Conservation (phyloP, 1,139 yeast species). For the Debaryomycetaceae sp. region DNA sequence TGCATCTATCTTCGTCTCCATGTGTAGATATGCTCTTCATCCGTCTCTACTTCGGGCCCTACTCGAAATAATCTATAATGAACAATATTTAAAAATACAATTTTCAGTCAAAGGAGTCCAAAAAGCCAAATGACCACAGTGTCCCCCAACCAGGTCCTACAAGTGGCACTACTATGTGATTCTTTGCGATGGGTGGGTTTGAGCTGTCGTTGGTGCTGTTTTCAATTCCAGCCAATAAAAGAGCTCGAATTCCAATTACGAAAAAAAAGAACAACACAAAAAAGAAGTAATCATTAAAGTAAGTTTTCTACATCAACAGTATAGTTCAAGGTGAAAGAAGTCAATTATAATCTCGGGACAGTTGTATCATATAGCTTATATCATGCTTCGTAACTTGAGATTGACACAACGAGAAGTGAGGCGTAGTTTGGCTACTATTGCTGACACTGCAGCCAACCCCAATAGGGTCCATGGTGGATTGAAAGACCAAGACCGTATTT, state of each 20-base stretch:
- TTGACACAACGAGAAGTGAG: slow-evolving; percentile 11
- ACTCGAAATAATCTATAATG: no score
- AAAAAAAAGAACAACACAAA: slow-evolving; percentile 9
- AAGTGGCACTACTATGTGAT: no score
- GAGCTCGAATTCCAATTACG: slow-evolving; percentile 22
- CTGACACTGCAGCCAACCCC: slow-evolving; percentile 48
- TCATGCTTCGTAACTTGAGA: slow-evolving; percentile 22
- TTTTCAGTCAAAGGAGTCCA: no score
- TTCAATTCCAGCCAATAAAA: slow-evolving; percentile 16
- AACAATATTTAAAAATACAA: no score
- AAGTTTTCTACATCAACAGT: neutral
- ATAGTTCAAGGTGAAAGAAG: slow-evolving; percentile 1
- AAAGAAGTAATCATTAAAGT: neutral
- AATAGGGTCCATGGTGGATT: slow-evolving; percentile 71
- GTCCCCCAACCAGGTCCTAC: no score
- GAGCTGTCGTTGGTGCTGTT: neutral
- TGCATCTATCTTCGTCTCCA: no score
- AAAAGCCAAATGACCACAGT: no score
- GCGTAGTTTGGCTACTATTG: slow-evolving; percentile 43
- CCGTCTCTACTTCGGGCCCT: no score
- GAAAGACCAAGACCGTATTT: slow-evolving; percentile 78
- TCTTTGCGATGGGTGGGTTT: no score
- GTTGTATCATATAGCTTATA: slow-evolving; percentile 1
- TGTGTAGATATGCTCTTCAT: no score
- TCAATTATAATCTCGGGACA: neutral